Base-by-base conservation (phyloP, 345 rosid genomes). In the Orychophragmus violaceus region DNA sequence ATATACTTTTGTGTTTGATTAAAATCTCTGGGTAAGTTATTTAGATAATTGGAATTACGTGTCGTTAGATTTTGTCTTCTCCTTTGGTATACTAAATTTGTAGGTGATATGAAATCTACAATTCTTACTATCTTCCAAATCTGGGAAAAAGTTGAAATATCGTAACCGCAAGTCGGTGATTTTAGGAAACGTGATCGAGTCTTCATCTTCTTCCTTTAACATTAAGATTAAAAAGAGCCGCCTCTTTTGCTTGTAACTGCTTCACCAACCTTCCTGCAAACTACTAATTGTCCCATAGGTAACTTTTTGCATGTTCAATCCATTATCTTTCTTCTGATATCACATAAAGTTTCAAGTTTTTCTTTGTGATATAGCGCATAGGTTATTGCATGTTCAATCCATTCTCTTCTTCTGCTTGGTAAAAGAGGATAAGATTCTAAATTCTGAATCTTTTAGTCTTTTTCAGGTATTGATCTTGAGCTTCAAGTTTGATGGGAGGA, bases 401-500 rank as follows among this genome's bases (percentile, higher is more conserved):
- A 10, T 60, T 61, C 24, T 30, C 6, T 53, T 48, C 25, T 35
- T 46, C 19, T 39, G 39, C 18, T 18, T 45, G 22, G 25, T 28
- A n/a, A 23, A 23, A 11, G 24, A 6, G 49, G 69, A 51, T 62
- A 60, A 37, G 33, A 69, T 69, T 62, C 75, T 35, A 14, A 44
- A 55, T 5, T 64, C 35, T 3, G 28, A 48, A 57, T 58, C 64
- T 44, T 54, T n/a, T n/a, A n/a, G 19, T 21, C 22, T 22, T 19
- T 8, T 6, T 3, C 1, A 64, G 66, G 71, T 28, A 27, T 17
- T 55, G 16, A 21, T 27, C 16, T n/a, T 29, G 11, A 71, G 14
- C 36, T 71, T 63, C 21, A 60, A 24, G 66, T 69, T 52, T 71
- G 12, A 92, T 92, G 98, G 98, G 96, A 51, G 84, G 82, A 46